Conservation (phyloP, 139 green algal genomes). For the Pedinophyceae sp. region DNA sequence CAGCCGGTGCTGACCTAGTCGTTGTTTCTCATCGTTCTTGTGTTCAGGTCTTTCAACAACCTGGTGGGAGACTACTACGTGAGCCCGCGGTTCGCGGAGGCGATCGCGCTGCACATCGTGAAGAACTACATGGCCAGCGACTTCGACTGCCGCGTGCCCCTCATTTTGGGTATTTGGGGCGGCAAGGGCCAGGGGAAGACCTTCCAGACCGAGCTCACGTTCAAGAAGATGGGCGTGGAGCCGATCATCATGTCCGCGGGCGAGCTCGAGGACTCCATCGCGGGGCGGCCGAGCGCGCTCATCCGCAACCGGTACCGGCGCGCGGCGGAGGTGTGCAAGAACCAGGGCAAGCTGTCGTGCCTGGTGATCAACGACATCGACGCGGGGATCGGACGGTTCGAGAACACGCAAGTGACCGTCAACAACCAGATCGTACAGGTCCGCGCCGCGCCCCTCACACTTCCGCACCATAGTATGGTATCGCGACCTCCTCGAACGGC, state of each 20-base stretch:
- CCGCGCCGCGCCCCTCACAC: no score
- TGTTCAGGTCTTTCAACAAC: no score
- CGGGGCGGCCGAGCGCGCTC: constrained; percentile 37
- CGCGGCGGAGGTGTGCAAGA: constrained; percentile 37
- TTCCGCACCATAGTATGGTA: no score
- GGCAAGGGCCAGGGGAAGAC: constrained; percentile 50
- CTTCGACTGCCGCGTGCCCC: constrained; percentile 15
- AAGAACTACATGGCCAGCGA: constrained; percentile 65
- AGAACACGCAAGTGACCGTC: constrained; percentile 44
- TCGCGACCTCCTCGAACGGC: no score
- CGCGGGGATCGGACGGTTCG: constrained; percentile 58
- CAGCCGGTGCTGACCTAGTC: no score
- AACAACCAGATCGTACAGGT: constrained; percentile 84
- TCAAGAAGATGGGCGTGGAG: constrained; percentile 74
- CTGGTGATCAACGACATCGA: constrained; percentile 89
- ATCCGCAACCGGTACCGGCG: constrained; percentile 41
- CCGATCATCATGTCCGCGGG: constrained; percentile 71
- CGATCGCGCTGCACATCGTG: constrained; percentile 55
- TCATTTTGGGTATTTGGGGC: constrained; percentile 38
- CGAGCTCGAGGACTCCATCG: constrained; percentile 60
- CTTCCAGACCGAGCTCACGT: constrained; percentile 75
- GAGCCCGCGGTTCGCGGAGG: constrained; percentile 55
- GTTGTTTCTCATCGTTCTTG: no score
- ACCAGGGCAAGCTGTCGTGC: constrained; percentile 53
- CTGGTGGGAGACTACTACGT: constrained; percentile 73